These are phyloP conservation scores for Ampelocalamus luodianensis DNA, from an alignment of 176 grass and related monocot genomes.

Conservation along the genomic window DNA sequence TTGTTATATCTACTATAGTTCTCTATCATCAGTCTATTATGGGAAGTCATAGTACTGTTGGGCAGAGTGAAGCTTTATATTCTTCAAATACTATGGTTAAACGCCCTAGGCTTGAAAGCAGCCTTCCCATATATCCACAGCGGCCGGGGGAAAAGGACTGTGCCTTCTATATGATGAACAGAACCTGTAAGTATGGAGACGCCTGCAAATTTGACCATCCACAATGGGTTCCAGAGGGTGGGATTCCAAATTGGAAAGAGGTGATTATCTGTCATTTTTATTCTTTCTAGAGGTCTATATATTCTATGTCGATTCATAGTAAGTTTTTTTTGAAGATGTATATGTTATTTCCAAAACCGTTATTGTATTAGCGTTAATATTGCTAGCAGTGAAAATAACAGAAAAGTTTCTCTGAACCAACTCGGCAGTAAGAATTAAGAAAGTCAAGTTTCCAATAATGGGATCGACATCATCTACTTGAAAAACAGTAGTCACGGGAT, in stretches of 20 bases:
- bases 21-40: slow-evolving; percentile 79
- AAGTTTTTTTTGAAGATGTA: slow-evolving; percentile 20
- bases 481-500: background rate
- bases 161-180: slow-evolving; percentile 95
- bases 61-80: slow-evolving; percentile 75
- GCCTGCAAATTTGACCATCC: slow-evolving; percentile 95
- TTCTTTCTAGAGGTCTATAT: slow-evolving; percentile 51
- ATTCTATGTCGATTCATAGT: slow-evolving; percentile 40
- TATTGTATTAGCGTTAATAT: slow-evolving; percentile 30
- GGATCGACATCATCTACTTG: background rate
- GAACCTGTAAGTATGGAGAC: slow-evolving; percentile 85
- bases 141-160: slow-evolving; percentile 81
- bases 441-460: slow-evolving; percentile 19
- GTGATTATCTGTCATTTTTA: slow-evolving; percentile 69
- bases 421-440: background rate
- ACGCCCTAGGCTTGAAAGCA: slow-evolving; percentile 91
- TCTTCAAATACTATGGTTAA: slow-evolving; percentile 87
- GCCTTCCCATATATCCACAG: slow-evolving; percentile 85
- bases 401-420: slow-evolving; percentile 6
- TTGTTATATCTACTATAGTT: slow-evolving; percentile 89
- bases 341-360: slow-evolving; percentile 39
- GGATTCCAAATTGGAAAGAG: slow-evolving; percentile 98
- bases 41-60: slow-evolving; percentile 78
- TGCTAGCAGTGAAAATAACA: slow-evolving; percentile 23
- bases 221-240: slow-evolving; percentile 89